Evolutionary conservation across 2,329 filamentous ascomycete genomes (phyloP), one percentile per base, ranked within the genome.

Genomic region (Cercospora zeina): DNA sequence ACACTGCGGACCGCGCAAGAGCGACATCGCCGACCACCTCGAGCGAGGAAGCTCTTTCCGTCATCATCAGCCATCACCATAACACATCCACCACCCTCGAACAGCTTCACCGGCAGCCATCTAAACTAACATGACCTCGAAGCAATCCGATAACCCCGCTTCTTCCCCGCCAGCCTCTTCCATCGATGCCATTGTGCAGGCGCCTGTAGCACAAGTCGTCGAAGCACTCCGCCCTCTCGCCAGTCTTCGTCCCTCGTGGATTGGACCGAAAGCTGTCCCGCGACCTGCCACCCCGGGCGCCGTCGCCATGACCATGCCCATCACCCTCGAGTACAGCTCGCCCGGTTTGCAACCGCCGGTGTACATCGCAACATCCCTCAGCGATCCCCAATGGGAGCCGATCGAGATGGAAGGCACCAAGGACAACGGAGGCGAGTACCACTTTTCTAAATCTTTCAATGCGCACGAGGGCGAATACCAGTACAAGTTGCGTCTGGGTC

Each of bases 401-500:
- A 77, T 84, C 51, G 87, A 90, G 76, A 90, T 92, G 88, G 74
- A 83, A 9, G 79, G 75, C 61, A 68, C 72, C 5, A 78, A 78
- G 3, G 77, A 77, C 31, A 79, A 82, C 9, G 76, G 80, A 3
- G 77, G 82, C 36, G 72, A 87, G 58, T 77, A 85, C 62, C 71
- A 81, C 11, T 92, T 89, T 71, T 79, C 75, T 47, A 85, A 85
- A 62, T 75, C 80, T 0, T 79, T 90, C 49, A 73, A 80, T 36
- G 78, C 84, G 16, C 78, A 83, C 21, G 83, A 83, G 21, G 81
- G 83, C 51, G 82, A 85, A 61, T 85, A 90, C 67, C 86, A 89
- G 70, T 93, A 91, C 81, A 92, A 91, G 75, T 89, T 92, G 68
- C 83, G 87, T 31, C 78, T 89, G 36, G 88, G 88, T 9, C 73